Evolutionary conservation across 192 early-diverging fungal species (phyloP).

Genomic region (Gaertneriomyces sp.): DNA sequence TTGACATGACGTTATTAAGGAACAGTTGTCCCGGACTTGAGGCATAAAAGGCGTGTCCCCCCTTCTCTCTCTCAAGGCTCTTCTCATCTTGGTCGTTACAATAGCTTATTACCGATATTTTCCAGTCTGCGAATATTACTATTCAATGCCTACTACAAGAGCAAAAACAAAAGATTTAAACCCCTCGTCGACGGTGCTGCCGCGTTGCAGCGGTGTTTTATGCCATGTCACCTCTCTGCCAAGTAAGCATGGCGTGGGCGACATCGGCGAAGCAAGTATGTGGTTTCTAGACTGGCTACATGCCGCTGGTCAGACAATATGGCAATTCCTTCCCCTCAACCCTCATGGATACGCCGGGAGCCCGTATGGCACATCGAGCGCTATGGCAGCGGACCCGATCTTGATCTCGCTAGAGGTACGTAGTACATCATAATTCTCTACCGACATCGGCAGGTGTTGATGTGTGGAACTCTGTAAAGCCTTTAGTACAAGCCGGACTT

Average conservation of each 20-base stretch:
- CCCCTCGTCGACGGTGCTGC: no score
- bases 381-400: conserved; percentile 17
- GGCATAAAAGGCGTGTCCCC: no score
- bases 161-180: no score
- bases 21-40: no score
- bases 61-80: no score
- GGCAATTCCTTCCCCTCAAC: conserved; percentile 29
- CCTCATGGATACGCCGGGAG: conserved; percentile 29
- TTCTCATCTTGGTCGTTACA: no score
- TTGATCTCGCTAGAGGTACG: conserved; percentile 20
- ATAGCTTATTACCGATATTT: no score
- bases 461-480: neutral
- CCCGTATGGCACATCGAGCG: conserved; percentile 26
- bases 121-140: no score
- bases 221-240: conserved; percentile 26
- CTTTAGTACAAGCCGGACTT: conserved; percentile 18
- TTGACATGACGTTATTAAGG: no score
- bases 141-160: no score
- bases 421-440: neutral
- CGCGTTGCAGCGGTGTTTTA: conserved; percentile 17
- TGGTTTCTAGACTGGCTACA: conserved; percentile 28
- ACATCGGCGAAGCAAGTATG: conserved; percentile 11
- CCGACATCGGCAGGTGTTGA: conserved; percentile 1
- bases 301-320: conserved; percentile 25
- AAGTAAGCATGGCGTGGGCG: conserved; percentile 17